These are phyloP conservation scores for Amorphotheca resinae DNA, from an alignment of 495 filamentous ascomycete species.

Conservation along the genomic window DNA sequence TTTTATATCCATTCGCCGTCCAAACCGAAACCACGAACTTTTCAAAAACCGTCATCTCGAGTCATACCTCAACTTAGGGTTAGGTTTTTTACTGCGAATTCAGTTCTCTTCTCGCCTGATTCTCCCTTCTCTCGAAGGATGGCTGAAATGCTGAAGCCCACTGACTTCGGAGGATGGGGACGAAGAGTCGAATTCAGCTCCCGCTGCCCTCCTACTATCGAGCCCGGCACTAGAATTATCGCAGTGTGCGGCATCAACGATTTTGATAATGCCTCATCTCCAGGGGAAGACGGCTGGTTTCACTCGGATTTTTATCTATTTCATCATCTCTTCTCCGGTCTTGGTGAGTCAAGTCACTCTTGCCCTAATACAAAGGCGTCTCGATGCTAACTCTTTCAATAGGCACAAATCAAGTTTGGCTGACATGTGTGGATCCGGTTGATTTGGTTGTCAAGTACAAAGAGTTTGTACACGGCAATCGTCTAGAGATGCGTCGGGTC, in stretches of 20 bases:
- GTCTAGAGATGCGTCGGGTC: conserved; percentile 15
- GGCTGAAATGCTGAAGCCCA: neutral
- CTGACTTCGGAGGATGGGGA: conserved; percentile 7
- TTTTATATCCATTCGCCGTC: too few species aligned
- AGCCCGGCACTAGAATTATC: conserved; percentile 16
- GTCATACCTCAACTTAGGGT: too few species aligned
- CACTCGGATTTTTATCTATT: conserved; percentile 22
- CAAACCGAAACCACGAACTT: too few species aligned
- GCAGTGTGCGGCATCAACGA: conserved; percentile 18
- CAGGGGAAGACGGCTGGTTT: conserved; percentile 20
- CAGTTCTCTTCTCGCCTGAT: too few species aligned
- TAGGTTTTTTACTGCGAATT: too few species aligned
- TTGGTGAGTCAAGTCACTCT: too few species aligned
- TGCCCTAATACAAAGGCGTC: too few species aligned
- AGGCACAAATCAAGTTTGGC: conserved; percentile 16
- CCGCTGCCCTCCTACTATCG: conserved; percentile 14
- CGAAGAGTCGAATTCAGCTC: conserved; percentile 6
- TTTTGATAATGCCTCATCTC: conserved; percentile 2
- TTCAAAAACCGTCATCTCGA: too few species aligned
- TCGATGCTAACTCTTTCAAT: too few species aligned
- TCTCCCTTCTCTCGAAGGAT: too few species aligned
- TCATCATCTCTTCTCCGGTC: conserved; percentile 19
- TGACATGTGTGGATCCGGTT: conserved; percentile 13
- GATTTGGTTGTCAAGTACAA: conserved; percentile 14
- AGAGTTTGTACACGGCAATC: conserved; percentile 17